phyloP scores from a whole-genome alignment of 1,284 basidiomycete species.

The Serendipita sp. region DNA sequence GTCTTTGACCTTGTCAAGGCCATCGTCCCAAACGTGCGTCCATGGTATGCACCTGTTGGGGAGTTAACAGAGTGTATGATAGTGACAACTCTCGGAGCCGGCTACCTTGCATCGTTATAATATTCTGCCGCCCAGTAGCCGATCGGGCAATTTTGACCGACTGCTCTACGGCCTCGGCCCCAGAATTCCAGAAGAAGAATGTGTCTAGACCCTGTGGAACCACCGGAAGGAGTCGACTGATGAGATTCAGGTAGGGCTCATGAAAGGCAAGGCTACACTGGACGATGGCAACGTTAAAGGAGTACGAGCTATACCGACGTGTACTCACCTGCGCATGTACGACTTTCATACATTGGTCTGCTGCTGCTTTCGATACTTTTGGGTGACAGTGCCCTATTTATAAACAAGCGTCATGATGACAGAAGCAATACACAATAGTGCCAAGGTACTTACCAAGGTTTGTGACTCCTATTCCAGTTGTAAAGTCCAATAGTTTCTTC shows the following conservation, averaged over 20 bases:
- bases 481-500: conserved; percentile 65
- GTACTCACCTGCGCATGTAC: conserved; percentile 57
- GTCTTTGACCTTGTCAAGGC: conserved; percentile 85
- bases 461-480: conserved; percentile 73
- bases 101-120: conserved; percentile 77
- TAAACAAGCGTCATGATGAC: conserved; percentile 5
- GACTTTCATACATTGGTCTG: conserved; percentile 68
- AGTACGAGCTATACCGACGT: conserved; percentile 3
- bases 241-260: conserved; percentile 60
- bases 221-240: conserved; percentile 61
- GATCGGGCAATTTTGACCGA: conserved; percentile 67
- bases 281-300: not conserved
- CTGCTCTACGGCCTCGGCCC: conserved; percentile 80
- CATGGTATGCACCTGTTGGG: conserved; percentile 60
- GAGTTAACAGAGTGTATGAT: not conserved
- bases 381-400: conserved; percentile 72
- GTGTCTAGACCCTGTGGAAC: conserved; percentile 81
- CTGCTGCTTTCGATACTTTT: conserved; percentile 71
- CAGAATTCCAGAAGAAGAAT: conserved; percentile 95
- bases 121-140: conserved; percentile 69
- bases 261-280: conserved; percentile 71
- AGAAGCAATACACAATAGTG: not conserved
- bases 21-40: conserved; percentile 78
- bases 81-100: conserved; percentile 9
- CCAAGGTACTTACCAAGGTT: conserved; percentile 41